phyloP scores from a whole-genome alignment of 176 grass and related monocot species.

The Oryza rufipogon region DNA sequence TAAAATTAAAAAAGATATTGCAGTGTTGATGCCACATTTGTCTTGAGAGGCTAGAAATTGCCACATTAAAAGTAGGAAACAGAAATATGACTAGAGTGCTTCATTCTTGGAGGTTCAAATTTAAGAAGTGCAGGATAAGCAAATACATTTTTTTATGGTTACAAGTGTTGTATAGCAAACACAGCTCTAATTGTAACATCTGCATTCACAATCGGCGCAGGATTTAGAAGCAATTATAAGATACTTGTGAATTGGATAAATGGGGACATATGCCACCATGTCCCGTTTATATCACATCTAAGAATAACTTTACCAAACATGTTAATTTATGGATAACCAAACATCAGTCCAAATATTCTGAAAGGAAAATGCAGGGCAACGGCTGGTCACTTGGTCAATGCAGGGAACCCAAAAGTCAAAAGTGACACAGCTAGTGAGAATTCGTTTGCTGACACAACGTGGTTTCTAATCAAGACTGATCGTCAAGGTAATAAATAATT shows the following conservation, averaged over 20 bases:
- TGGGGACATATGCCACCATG: neutral
- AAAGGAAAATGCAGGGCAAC: conserved; percentile 1
- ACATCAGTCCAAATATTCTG: neutral
- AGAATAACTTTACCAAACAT: conserved; percentile 4
- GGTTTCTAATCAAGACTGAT: neutral
- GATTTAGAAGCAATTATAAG: neutral
- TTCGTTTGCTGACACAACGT: neutral
- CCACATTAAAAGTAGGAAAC: neutral
- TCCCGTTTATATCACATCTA: neutral
- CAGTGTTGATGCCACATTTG: neutral
- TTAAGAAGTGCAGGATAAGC: neutral
- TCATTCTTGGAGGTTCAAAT: neutral
- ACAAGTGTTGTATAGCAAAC: neutral
- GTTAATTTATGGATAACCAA: neutral
- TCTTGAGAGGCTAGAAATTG: neutral
- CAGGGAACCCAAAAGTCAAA: neutral
- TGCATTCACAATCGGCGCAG: neutral
- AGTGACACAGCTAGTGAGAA: conserved; percentile 4
- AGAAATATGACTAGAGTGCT: neutral
- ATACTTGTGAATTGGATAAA: neutral
- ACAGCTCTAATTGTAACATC: neutral
- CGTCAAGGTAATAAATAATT: conserved; percentile 8
- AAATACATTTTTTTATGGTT: neutral
- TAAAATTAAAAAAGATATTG: neutral
- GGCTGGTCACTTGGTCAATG: neutral